Conservation (phyloP, 2,329 filamentous ascomycete species). For the Ophiostoma quercus region DNA sequence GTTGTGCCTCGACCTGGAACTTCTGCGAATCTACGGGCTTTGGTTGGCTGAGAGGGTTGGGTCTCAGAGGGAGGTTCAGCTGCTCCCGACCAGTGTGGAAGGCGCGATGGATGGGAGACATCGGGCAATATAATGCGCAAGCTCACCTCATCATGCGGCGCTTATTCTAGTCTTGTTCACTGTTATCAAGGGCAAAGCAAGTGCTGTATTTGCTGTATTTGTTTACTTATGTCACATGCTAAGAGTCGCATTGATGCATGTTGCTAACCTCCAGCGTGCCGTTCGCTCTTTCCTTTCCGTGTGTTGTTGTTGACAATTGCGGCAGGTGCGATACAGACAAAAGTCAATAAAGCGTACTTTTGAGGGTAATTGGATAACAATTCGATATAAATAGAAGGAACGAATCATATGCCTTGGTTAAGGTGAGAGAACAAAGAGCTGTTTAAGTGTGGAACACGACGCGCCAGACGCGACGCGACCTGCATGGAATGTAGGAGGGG, state of each 20-base stretch:
- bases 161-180: not conserved
- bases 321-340: not conserved
- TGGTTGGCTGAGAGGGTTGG: not conserved
- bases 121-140: not conserved
- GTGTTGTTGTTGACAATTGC: not conserved
- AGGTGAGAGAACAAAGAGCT: not conserved
- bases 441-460: conserved; percentile 17
- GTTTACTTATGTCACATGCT: conserved; percentile 1
- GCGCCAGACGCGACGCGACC: conserved; percentile 25
- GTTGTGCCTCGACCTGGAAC: not conserved
- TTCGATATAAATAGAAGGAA: not conserved
- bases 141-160: not conserved
- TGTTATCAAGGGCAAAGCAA: not conserved
- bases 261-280: not conserved
- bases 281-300: conserved; percentile 1
- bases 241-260: not conserved
- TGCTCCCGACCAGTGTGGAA: conserved; percentile 2
- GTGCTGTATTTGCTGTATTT: not conserved
- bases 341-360: not conserved
- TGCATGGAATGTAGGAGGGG: conserved; percentile 16
- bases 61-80: conserved; percentile 1
- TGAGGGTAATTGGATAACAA: too few relatives aligned
- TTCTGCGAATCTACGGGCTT: not conserved
- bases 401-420: not conserved
- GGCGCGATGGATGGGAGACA: conserved; percentile 1